A percentile compares a stretch with the other conserved stretches of the same genome.
Conservation (phyloP, 805 yeast genomes). For the Candida golubevii region DNA sequence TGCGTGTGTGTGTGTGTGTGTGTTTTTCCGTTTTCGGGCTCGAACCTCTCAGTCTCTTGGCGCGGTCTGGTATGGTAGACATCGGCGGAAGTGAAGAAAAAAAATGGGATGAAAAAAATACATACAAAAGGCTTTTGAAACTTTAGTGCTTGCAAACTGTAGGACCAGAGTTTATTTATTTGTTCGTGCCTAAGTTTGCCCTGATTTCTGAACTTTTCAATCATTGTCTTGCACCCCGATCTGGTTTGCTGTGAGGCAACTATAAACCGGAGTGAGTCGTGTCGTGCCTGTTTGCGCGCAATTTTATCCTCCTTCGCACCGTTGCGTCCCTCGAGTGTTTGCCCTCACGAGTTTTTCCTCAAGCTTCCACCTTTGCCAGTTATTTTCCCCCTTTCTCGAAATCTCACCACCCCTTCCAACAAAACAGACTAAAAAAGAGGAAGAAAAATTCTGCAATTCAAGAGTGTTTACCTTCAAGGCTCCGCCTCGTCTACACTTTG, state of each 20-base stretch:
- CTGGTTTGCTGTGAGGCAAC: not conserved
- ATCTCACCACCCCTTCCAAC: conserved; percentile 1
- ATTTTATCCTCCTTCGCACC: conserved; percentile 1
- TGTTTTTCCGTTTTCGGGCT: no score
- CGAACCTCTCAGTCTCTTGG: no score
- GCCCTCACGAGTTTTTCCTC: conserved; percentile 9
- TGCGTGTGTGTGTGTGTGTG: no score
- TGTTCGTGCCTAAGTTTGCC: no score
- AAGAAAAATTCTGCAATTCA: not conserved
- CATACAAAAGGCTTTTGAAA: no score
- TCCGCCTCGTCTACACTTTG: conserved; percentile 4
- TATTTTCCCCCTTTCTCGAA: not conserved
- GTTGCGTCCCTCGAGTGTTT: conserved; percentile 6
- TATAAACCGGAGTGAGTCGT: conserved; percentile 1
- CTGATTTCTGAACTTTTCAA: no score
- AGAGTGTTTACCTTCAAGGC: conserved; percentile 4
- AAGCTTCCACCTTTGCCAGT: conserved; percentile 4
- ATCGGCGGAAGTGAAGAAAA: no score
- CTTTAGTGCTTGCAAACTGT: no score
- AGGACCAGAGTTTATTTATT: no score
- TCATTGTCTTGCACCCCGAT: no score
- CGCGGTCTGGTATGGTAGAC: no score
- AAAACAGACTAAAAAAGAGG: not conserved
- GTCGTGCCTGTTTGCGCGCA: conserved; percentile 4
- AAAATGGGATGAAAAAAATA: no score